phyloP scores from a whole-genome alignment of 108 stramenopile species.

The Nannochloropsis salina region DNA sequence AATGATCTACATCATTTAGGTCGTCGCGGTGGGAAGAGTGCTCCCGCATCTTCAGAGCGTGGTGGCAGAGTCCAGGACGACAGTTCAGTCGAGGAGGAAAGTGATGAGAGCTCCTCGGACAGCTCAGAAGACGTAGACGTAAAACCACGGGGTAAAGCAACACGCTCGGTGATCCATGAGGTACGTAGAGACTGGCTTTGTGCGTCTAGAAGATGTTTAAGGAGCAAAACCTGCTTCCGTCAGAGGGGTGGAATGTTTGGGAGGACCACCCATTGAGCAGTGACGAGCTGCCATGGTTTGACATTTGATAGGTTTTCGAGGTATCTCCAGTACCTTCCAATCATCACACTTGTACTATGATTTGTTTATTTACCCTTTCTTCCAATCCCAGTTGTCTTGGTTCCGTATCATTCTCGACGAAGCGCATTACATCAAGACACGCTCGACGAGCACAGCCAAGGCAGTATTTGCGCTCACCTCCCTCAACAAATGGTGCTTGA shows the following conservation, averaged over 20 bases:
- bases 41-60: not conserved
- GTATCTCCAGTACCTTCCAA: too few relatives aligned
- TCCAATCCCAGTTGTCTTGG: conserved; percentile 62
- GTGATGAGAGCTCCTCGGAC: conserved; percentile 26
- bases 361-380: not conserved
- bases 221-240: too few relatives aligned
- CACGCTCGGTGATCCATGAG: not conserved
- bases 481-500: conserved; percentile 74
- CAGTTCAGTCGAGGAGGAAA: conserved; percentile 40
- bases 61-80: conserved; percentile 47
- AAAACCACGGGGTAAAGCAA: not conserved
- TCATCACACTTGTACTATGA: not conserved
- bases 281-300: not conserved
- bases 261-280: too few relatives aligned
- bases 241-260: too few relatives aligned
- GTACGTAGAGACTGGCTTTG: conserved; percentile 27
- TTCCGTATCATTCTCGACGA: conserved; percentile 89
- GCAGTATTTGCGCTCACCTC: conserved; percentile 86
- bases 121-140: conserved; percentile 45
- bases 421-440: conserved; percentile 85
- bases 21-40: not conserved
- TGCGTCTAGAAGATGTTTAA: too few relatives aligned
- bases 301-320: not conserved
- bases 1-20: not conserved
- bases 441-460: conserved; percentile 82